phyloP scores from a whole-genome alignment of 208 protist genomes.

The Crithidia expoeki region DNA sequence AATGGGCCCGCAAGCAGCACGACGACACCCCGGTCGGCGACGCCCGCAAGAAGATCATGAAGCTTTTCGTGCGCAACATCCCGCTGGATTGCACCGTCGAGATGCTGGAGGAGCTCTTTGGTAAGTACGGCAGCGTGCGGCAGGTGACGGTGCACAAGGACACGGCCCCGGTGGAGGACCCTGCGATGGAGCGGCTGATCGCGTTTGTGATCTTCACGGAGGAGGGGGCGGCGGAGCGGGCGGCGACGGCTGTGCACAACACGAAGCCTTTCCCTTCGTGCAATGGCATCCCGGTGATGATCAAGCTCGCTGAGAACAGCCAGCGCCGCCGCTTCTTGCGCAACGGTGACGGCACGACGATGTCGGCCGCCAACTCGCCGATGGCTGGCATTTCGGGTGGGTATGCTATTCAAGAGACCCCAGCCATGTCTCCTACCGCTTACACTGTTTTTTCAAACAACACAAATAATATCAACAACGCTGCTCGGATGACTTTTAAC shows the following conservation, averaged over 20 bases:
- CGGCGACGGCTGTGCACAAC: constrained; percentile 60
- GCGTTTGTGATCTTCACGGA: constrained; percentile 74
- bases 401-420: neutral
- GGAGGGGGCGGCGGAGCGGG: constrained; percentile 62
- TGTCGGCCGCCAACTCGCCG: neutral
- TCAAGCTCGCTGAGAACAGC: constrained; percentile 59
- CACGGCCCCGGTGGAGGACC: constrained; percentile 46
- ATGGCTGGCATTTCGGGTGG: neutral
- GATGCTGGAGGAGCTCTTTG: constrained; percentile 50
- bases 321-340: constrained; percentile 25
- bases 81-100: constrained; percentile 46
- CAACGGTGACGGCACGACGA: constrained; percentile 11
- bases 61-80: constrained; percentile 87
- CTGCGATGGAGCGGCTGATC: constrained; percentile 66
- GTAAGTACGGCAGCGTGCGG: constrained; percentile 47
- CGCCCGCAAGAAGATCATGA: constrained; percentile 66
- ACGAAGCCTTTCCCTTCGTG: constrained; percentile 51
- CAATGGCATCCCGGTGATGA: constrained; percentile 63
- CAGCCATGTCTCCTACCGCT: neutral
- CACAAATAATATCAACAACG: neutral
- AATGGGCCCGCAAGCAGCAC: constrained; percentile 80
- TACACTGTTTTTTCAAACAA: neutral
- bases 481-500: neutral
- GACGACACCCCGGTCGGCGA: constrained; percentile 65
- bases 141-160: constrained; percentile 75